Conservation (phyloP, 2,329 filamentous ascomycete genomes). For the Aspergillus ruber region DNA sequence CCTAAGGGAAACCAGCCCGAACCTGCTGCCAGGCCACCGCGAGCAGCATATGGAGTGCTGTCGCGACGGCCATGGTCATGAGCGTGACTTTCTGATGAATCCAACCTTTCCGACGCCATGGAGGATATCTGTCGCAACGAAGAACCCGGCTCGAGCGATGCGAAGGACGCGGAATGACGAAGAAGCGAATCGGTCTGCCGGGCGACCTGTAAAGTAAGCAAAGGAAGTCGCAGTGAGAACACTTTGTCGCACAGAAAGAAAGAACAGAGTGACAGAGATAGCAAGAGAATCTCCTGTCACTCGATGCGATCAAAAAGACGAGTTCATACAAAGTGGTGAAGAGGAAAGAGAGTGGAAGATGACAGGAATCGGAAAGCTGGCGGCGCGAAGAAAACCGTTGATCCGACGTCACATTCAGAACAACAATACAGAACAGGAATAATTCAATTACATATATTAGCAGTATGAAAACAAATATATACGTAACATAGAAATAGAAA, state of each 20-base stretch:
- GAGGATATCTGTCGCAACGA: constrained; percentile 19
- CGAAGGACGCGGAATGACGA: background rate
- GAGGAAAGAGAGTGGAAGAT: background rate
- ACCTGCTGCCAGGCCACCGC: constrained; percentile 25
- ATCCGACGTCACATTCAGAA: no score
- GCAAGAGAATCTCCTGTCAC: constrained; percentile 15
- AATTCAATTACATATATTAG: background rate
- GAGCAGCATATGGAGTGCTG: constrained; percentile 25
- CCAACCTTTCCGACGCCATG: constrained; percentile 33
- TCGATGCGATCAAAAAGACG: constrained; percentile 2
- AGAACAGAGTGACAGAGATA: constrained; percentile 16
- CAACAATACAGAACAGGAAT: no score
- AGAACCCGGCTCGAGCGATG: constrained; percentile 8
- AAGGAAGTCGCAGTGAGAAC: constrained; percentile 19
- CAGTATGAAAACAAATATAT: background rate
- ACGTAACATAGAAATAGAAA: no score
- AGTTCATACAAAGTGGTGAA: background rate
- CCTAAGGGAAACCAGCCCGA: constrained; percentile 69
- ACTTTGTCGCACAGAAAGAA: constrained; percentile 17
- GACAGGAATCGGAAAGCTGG: background rate
- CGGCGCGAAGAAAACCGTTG: background rate
- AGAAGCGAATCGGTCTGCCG: constrained; percentile 16
- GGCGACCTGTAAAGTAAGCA: constrained; percentile 16
- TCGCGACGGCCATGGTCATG: constrained; percentile 15
- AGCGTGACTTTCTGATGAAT: constrained; percentile 23